These are phyloP conservation scores for Vararia minispora DNA, from an alignment of 768 basidiomycete genomes.

Conservation along the genomic window DNA sequence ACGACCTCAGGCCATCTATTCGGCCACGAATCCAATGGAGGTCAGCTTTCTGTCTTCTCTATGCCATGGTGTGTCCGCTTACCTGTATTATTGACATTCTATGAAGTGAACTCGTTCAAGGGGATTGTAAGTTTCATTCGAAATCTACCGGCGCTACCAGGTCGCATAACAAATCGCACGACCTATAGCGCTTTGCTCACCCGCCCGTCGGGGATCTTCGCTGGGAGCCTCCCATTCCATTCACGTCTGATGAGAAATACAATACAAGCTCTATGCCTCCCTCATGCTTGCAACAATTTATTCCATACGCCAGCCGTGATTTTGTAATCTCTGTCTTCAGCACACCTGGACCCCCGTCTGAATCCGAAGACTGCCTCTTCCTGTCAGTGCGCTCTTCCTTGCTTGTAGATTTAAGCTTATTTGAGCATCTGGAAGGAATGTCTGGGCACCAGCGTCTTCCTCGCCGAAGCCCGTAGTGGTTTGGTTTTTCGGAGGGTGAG, in stretches of 20 bases:
- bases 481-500: constrained; percentile 10
- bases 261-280: constrained; percentile 6
- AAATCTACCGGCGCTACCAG: too few relatives aligned
- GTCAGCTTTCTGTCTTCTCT: constrained; percentile 2
- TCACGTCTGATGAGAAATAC: constrained; percentile 1
- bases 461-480: constrained; percentile 5
- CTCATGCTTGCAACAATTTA: constrained; percentile 7
- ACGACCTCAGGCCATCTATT: constrained; percentile 4
- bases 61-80: not conserved
- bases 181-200: constrained; percentile 5
- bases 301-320: not conserved
- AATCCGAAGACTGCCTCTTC: constrained; percentile 8
- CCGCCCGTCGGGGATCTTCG: constrained; percentile 3
- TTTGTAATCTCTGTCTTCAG: not conserved
- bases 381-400: not conserved
- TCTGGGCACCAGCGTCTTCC: constrained; percentile 4
- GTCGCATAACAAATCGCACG: not conserved
- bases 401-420: not conserved
- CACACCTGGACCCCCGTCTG: not conserved
- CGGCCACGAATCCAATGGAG: constrained; percentile 1
- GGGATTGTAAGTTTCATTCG: not conserved
- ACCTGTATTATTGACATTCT: not conserved
- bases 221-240: constrained; percentile 4
- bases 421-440: constrained; percentile 6
- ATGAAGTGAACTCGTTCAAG: constrained; percentile 7